Base-by-base conservation (phyloP, 2,329 filamentous ascomycete genomes). In the Penicillium sp. region DNA sequence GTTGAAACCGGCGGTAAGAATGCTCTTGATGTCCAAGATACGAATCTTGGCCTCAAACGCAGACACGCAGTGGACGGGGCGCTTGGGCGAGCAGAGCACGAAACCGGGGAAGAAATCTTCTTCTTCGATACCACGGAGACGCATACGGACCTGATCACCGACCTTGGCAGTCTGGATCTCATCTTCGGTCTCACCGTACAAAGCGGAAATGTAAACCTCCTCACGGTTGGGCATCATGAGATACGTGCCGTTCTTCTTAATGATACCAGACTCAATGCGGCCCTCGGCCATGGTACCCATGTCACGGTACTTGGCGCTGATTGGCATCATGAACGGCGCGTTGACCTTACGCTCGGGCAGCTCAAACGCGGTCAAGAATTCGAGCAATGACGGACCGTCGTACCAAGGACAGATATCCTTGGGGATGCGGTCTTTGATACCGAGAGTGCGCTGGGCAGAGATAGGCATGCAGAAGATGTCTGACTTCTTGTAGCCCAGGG, bases 321-420 rank as follows among this genome's bases (percentile, higher is more conserved):
- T 80, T 8, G 93, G 88, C 91, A 99, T 96, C 93, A 99, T 97
- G 80, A 99, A 97, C 9, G 93, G 92, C 2, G 93, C 93, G 63
- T 95, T 95, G 63, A 96, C 75, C 78, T 97, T 99, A 63, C 93
- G 89, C 71, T 99, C 92, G 33, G 96, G 81, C 11, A 92, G 84
- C 64, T 87, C 84, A 89, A 97, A 96, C 67, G 82, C 78, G 69
- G 96, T 92, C n/a, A 99, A 83, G 72, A 91, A 96, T 72, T 97
- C 92, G 16, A 99, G 84, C 39, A 99, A 81, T 16, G 91, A 93
- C 9, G 92, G 92, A 0, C 91, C 90, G 34, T 88, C 79, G 68
- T 89, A 95, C 89, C 90, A 99, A 8, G 88, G 81, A 34, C 82
- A 84, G 3, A 89, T 59, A 2, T 84, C 85, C 67, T 87, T 84